phyloP scores from a whole-genome alignment of 768 basidiomycete genomes.

The Epithele typhae region DNA sequence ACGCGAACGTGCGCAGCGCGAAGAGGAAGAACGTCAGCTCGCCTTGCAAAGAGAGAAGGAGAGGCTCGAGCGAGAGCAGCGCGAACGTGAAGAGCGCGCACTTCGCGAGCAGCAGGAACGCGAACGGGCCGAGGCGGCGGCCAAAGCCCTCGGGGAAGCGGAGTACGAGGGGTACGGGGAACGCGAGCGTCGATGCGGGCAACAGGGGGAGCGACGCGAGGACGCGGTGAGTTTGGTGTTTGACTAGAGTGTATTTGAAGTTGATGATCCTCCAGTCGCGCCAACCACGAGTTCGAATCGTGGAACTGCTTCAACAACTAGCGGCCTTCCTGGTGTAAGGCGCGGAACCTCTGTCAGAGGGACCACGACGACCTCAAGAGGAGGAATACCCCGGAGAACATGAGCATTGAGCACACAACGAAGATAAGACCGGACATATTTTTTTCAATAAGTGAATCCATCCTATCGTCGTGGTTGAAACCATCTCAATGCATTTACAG shows the following conservation, averaged over 20 bases:
- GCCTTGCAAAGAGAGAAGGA: conserved; percentile 39
- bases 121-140: conserved; percentile 39
- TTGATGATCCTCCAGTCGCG: conserved; percentile 10
- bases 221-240: background rate
- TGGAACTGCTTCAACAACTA: background rate
- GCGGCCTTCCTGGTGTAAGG: conserved; percentile 6
- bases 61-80: conserved; percentile 46
- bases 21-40: conserved; percentile 30
- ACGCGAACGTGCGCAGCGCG: conserved; percentile 34
- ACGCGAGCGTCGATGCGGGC: conserved; percentile 61
- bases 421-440: too few species aligned
- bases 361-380: conserved; percentile 3
- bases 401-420: too few species aligned
- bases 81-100: conserved; percentile 39
- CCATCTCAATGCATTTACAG: too few species aligned
- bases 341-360: conserved; percentile 4
- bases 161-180: conserved; percentile 67
- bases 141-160: conserved; percentile 34
- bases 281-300: conserved; percentile 5
- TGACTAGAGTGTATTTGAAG: background rate
- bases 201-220: conserved; percentile 11
- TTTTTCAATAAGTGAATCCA: too few species aligned
- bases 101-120: conserved; percentile 40
- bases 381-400: conserved; percentile 17
- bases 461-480: too few species aligned